Conservation (phyloP, 2,329 filamentous ascomycete genomes). For the Aspergillus eucalypticola region DNA sequence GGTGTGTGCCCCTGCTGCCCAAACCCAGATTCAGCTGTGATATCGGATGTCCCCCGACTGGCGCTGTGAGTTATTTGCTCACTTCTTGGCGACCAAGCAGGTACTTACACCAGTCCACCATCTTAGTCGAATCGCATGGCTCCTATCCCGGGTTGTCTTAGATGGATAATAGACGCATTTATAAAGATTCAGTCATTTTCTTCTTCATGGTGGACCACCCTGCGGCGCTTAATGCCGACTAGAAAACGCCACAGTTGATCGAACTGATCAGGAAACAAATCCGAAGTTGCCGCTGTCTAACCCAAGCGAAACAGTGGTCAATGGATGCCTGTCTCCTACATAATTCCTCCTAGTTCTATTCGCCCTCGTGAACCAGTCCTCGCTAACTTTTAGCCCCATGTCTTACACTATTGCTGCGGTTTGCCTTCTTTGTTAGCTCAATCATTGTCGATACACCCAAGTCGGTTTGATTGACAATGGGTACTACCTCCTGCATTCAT, state of each 20-base stretch:
- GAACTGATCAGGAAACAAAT: too few relatives aligned
- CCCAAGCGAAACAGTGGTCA: too few relatives aligned
- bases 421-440: background rate
- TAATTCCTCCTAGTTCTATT: background rate
- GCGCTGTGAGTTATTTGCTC: background rate
- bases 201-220: too few relatives aligned
- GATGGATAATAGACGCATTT: background rate
- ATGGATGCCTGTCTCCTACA: too few relatives aligned
- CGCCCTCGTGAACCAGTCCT: background rate
- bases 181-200: too few relatives aligned
- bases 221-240: too few relatives aligned
- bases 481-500: too few relatives aligned
- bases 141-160: background rate
- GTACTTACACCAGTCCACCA: background rate
- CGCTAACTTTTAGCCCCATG: background rate
- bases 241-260: too few relatives aligned
- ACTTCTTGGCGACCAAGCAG: background rate
- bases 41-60: background rate
- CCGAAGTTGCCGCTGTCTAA: too few relatives aligned
- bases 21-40: background rate
- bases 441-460: background rate
- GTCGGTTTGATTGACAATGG: too few relatives aligned
- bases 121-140: background rate
- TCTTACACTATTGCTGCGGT: background rate
- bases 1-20: background rate